A percentile compares a stretch with the other conserved stretches of the same genome.
These are phyloP conservation scores for Hirsutella minnesotensis DNA, from an alignment of 2,329 filamentous ascomycete species.

Conservation along the genomic window DNA sequence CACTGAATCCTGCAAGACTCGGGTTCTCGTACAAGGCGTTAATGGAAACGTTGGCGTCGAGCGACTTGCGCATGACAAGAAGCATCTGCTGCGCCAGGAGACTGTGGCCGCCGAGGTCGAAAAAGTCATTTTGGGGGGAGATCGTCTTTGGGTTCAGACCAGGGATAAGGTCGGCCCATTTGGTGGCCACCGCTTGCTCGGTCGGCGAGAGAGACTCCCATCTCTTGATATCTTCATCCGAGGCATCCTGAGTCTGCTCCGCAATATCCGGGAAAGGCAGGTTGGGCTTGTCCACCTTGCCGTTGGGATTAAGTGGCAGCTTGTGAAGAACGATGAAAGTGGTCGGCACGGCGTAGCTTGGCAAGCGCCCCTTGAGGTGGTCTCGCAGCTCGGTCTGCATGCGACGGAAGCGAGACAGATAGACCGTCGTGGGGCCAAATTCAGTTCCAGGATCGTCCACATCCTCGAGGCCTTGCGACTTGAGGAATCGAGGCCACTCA, in stretches of 20 bases:
- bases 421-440: conserved; percentile 30
- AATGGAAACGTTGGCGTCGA: conserved; percentile 18
- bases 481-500: conserved; percentile 60
- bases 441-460: conserved; percentile 38
- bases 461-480: conserved; percentile 40
- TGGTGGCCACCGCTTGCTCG: conserved; percentile 32
- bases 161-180: conserved; percentile 62
- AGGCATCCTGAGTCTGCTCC: conserved; percentile 37
- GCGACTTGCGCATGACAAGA: conserved; percentile 33
- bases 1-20: conserved; percentile 51
- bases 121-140: conserved; percentile 64
- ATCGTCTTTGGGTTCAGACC: conserved; percentile 58
- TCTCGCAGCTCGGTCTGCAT: conserved; percentile 45
- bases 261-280: conserved; percentile 70
- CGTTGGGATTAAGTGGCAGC: conserved; percentile 63
- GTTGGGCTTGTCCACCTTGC: conserved; percentile 68
- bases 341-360: conserved; percentile 21
- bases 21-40: conserved; percentile 17
- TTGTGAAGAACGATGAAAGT: conserved; percentile 22
- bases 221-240: conserved; percentile 32
- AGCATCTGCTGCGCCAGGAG: conserved; percentile 65
- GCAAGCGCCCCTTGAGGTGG: conserved; percentile 52
- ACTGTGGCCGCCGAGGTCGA: conserved; percentile 71
- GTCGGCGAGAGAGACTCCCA: conserved; percentile 30
- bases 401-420: conserved; percentile 29